These are phyloP conservation scores for Didymella arachidicola DNA, from an alignment of 2,329 filamentous ascomycete genomes.

Conservation along the genomic window DNA sequence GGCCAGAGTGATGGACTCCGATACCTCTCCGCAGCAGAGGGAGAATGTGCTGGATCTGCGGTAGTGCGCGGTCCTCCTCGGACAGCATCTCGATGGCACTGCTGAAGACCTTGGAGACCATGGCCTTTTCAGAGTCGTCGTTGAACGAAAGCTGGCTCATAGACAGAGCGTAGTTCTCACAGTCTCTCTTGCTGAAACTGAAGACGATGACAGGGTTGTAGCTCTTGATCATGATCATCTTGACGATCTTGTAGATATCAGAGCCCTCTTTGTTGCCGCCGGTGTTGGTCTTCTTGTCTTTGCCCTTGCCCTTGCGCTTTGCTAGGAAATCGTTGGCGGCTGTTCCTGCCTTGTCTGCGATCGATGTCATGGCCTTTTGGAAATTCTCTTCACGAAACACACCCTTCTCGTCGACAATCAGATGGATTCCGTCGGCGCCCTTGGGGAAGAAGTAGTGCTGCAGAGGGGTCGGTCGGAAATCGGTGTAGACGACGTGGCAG, in stretches of 20 bases:
- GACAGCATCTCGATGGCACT: slow-evolving; percentile 93
- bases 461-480: slow-evolving; percentile 94
- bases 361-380: slow-evolving; percentile 90
- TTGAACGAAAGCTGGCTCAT: slow-evolving; percentile 93
- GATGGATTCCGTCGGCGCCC: slow-evolving; percentile 88
- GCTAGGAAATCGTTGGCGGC: slow-evolving; percentile 81
- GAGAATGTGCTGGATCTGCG: slow-evolving; percentile 89
- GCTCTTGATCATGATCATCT: slow-evolving; percentile 98
- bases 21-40: slow-evolving; percentile 90
- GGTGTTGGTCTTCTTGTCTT: slow-evolving; percentile 91
- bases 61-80: slow-evolving; percentile 85
- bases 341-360: slow-evolving; percentile 85
- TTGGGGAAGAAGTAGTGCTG: slow-evolving; percentile 98
- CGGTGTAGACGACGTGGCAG: slow-evolving; percentile 98
- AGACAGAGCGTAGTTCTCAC: slow-evolving; percentile 86
- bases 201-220: slow-evolving; percentile 99
- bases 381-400: slow-evolving; percentile 97
- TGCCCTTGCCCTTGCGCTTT: slow-evolving; percentile 84
- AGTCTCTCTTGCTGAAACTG: slow-evolving; percentile 98
- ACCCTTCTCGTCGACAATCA: slow-evolving; percentile 96
- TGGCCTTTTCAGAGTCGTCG: slow-evolving; percentile 90
- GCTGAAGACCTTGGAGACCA: slow-evolving; percentile 93
- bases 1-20: slow-evolving; percentile 94
- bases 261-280: slow-evolving; percentile 71
- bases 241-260: slow-evolving; percentile 97